These are phyloP conservation scores for Colletotrichum higginsianum DNA, from an alignment of 2,329 filamentous ascomycete species.

Conservation along the genomic window DNA sequence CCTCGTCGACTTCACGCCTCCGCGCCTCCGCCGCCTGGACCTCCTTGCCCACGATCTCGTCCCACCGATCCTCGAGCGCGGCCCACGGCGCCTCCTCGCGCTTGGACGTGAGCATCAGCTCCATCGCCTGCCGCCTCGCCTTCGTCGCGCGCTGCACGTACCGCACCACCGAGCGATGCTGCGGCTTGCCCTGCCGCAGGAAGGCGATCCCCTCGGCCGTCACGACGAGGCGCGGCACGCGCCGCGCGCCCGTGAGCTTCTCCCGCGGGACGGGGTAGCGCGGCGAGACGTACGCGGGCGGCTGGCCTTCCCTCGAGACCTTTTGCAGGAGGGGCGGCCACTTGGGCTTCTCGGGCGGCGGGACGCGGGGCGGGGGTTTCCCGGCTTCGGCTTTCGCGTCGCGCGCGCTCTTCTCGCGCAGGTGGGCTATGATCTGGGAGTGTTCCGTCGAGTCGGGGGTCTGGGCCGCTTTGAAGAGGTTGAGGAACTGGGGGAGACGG, in stretches of 20 bases:
- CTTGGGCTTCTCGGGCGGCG: conserved; percentile 42
- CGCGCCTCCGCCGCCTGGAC: conserved; percentile 32
- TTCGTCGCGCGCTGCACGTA: conserved; percentile 68
- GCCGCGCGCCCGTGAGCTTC: conserved; percentile 63
- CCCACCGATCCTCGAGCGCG: conserved; percentile 65
- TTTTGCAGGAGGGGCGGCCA: conserved; percentile 54
- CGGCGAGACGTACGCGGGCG: conserved; percentile 64
- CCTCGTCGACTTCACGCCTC: background rate
- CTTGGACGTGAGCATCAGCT: conserved; percentile 47
- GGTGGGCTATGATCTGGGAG: conserved; percentile 57
- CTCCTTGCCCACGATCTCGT: conserved; percentile 53
- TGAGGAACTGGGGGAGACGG: conserved; percentile 54
- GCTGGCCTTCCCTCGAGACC: conserved; percentile 51
- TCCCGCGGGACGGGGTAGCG: conserved; percentile 63
- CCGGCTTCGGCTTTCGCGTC: conserved; percentile 11
- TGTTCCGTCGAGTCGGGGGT: conserved; percentile 57
- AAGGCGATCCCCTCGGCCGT: conserved; percentile 73
- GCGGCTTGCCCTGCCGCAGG: conserved; percentile 76
- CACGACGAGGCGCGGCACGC: conserved; percentile 70
- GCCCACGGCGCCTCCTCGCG: conserved; percentile 54
- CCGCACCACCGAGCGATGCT: conserved; percentile 69
- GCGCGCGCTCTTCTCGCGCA: conserved; percentile 50
- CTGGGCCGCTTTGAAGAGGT: conserved; percentile 57
- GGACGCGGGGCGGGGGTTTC: conserved; percentile 41
- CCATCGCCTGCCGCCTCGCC: conserved; percentile 56